These are phyloP conservation scores for Daldinia loculata DNA, from an alignment of 495 filamentous ascomycete species.

Conservation along the genomic window DNA sequence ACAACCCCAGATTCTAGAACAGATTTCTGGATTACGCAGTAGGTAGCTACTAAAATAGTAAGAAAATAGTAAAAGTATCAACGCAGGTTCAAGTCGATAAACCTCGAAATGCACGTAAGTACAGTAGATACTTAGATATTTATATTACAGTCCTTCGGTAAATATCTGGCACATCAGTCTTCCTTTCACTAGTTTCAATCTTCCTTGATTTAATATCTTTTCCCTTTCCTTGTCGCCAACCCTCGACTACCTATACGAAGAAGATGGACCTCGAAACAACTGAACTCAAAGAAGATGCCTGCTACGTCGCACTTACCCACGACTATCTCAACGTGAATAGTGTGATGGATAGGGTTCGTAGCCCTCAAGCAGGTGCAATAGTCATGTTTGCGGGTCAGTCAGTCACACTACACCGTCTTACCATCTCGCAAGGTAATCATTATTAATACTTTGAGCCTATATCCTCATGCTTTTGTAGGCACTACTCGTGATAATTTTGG, in stretches of 20 bases:
- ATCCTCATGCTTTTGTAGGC: conserved; percentile 56
- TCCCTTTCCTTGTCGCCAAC: background rate
- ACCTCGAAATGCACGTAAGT: background rate
- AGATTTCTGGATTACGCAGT: background rate
- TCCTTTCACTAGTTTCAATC: background rate
- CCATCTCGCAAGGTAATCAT: background rate
- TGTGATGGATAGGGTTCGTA: conserved; percentile 73
- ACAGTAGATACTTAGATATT: background rate
- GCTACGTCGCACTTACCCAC: conserved; percentile 72
- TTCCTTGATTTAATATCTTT: background rate
- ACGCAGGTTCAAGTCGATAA: background rate
- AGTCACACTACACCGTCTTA: background rate
- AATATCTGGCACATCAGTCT: background rate
- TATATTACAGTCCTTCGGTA: background rate
- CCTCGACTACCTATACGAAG: background rate
- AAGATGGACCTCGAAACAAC: conserved; percentile 27
- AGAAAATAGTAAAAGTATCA: background rate
- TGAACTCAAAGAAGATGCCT: conserved; percentile 49
- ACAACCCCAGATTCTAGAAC: background rate
- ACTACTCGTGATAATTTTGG: conserved; percentile 89
- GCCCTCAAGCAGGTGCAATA: conserved; percentile 84
- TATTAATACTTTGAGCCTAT: conserved; percentile 4
- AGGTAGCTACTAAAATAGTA: too few relatives aligned
- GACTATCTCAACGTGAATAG: conserved; percentile 64
- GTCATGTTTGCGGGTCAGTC: conserved; percentile 80